These are phyloP conservation scores for Periglandula ipomoeae DNA, from an alignment of 2,329 filamentous ascomycete species.

Conservation along the genomic window DNA sequence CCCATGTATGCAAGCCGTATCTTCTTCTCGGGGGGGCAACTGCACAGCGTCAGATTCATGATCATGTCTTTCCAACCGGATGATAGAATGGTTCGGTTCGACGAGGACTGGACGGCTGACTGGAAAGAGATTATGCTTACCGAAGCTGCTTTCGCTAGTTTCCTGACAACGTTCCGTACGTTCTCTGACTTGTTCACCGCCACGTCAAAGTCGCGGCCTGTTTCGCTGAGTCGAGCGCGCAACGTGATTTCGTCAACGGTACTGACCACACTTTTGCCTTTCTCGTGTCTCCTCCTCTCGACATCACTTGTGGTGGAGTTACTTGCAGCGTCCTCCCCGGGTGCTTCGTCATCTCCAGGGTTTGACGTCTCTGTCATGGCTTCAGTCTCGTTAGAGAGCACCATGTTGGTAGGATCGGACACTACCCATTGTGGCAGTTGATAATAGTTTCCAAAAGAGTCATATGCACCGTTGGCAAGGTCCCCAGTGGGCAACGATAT, in stretches of 20 bases:
- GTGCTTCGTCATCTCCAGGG: slow-evolving; percentile 26
- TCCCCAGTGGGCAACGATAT: slow-evolving; percentile 67
- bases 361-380: slow-evolving; percentile 21
- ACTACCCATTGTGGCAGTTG: slow-evolving; percentile 59
- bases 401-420: slow-evolving; percentile 51
- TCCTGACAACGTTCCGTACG: slow-evolving; percentile 58
- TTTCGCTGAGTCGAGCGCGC: slow-evolving; percentile 57
- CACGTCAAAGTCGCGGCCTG: slow-evolving; percentile 53
- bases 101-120: neutral
- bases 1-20: slow-evolving; percentile 74
- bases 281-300: slow-evolving; percentile 40
- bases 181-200: slow-evolving; percentile 49
- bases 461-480: slow-evolving; percentile 62
- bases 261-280: slow-evolving; percentile 47
- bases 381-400: slow-evolving; percentile 28
- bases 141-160: slow-evolving; percentile 27
- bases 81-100: neutral
- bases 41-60: slow-evolving; percentile 22
- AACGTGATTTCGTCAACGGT: slow-evolving; percentile 48
- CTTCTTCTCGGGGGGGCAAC: slow-evolving; percentile 48
- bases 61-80: too few relatives aligned
- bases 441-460: slow-evolving; percentile 62
- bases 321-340: neutral
- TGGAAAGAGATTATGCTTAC: slow-evolving; percentile 6
- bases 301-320: slow-evolving; percentile 23